phyloP scores from a whole-genome alignment of 1,284 basidiomycete species.

The Leucoagaricus sp. region DNA sequence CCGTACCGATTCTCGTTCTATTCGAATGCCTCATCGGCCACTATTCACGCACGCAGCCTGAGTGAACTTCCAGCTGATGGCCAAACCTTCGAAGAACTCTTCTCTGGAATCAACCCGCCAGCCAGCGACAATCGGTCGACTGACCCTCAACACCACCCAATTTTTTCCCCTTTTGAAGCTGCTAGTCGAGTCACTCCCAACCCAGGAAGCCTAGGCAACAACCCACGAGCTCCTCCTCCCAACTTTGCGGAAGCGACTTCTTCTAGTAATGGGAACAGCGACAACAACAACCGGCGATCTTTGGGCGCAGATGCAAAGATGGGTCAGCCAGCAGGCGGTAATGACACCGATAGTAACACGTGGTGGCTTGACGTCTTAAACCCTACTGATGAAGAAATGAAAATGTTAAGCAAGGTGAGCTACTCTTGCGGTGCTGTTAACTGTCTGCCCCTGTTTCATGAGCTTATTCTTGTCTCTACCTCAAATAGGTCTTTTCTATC shows the following conservation, averaged over 20 bases:
- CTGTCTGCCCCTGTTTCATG: neutral
- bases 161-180: constrained; percentile 19
- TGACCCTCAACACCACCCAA: constrained; percentile 23
- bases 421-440: neutral
- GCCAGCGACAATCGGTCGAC: constrained; percentile 13
- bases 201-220: neutral
- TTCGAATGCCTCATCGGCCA: constrained; percentile 89
- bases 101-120: constrained; percentile 57
- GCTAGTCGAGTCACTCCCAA: neutral
- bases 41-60: constrained; percentile 93
- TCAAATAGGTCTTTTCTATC: constrained; percentile 86
- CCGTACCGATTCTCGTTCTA: constrained; percentile 99
- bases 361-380: constrained; percentile 98
- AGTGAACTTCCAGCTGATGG: constrained; percentile 94
- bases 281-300: constrained; percentile 16
- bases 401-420: constrained; percentile 86
- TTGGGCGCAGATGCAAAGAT: constrained; percentile 10
- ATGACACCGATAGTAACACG: constrained; percentile 72
- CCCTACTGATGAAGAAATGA: constrained; percentile 99
- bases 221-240: neutral
- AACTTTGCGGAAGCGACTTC: constrained; percentile 10
- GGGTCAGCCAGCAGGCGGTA: constrained; percentile 2
- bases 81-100: constrained; percentile 92
- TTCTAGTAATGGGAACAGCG: neutral
- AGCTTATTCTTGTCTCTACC: neutral